phyloP scores from a whole-genome alignment of 306 rosid genomes.

The Oemleria cerasiformis region DNA sequence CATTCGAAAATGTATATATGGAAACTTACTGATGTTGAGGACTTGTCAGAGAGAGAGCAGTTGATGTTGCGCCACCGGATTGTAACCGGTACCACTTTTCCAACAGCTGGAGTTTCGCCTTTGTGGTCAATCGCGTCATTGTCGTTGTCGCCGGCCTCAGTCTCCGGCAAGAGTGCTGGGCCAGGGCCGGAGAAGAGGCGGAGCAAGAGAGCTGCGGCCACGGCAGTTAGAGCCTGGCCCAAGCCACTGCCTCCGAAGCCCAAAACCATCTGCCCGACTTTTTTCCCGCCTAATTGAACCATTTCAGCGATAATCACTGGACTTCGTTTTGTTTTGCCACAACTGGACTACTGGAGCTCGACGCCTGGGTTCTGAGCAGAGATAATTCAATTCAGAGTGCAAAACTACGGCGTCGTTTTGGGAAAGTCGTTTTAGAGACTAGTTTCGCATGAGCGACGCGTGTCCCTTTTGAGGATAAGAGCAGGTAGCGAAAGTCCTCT shows the following conservation, averaged over 20 bases:
- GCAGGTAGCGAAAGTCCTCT: neutral
- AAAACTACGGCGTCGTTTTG: conserved; percentile 9
- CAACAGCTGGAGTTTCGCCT: conserved; percentile 26
- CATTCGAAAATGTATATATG: conserved; percentile 1
- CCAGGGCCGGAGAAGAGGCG: conserved; percentile 75
- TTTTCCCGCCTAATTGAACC: conserved; percentile 67
- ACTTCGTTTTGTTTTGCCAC: neutral
- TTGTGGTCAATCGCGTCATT: conserved; percentile 25
- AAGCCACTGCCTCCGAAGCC: conserved; percentile 65
- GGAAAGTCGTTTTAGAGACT: neutral
- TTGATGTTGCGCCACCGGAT: conserved; percentile 75
- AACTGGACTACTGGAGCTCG: neutral
- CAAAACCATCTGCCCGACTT: conserved; percentile 42
- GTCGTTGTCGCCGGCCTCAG: conserved; percentile 33
- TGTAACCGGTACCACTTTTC: conserved; percentile 59
- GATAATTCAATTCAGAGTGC: neutral
- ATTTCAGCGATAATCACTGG: conserved; percentile 1
- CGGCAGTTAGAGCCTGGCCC: conserved; percentile 65
- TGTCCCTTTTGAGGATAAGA: conserved; percentile 59
- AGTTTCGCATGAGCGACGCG: conserved; percentile 40
- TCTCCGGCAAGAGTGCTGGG: conserved; percentile 55
- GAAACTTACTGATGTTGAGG: conserved; percentile 57
- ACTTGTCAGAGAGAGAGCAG: conserved; percentile 66
- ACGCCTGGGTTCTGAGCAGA: neutral
- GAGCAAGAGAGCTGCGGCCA: conserved; percentile 60